Evolutionary conservation across 495 filamentous ascomycete species (phyloP), one percentile per base, ranked within the genome.

Genomic region (Letharia lupina): DNA sequence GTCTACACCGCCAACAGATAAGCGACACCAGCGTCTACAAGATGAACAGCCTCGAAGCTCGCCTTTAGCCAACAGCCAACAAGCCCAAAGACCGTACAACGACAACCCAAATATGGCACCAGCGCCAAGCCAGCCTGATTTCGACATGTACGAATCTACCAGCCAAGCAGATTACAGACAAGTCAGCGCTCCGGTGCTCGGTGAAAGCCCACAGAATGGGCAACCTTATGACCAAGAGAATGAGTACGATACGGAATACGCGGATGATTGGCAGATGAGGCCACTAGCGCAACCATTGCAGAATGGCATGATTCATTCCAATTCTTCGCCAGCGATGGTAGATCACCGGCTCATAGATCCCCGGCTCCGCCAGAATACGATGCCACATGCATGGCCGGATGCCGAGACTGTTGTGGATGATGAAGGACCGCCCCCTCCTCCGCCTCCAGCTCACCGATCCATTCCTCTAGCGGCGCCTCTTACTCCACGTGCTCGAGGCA

Each of bases 401-500:
- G 20, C 41, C 13, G 64, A 50, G 6, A 41, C 15, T 40, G 31
- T 58, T 16, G 7, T 52, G 58, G 82, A 84, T n/a, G 81, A 86
- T 40, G 80, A 84, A 54, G 74, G 67, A 3, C 70, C 76, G 42
- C 80, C 83, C 58, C 81, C 82, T 20, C 79, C 79, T 65, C 78
- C 77, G 33, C 54, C 54, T 31, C 80, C 81, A 62, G 77, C 75
- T 57, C 82, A 77, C 77, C 77, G 78, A 71, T 74, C 65, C 10
- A 42, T 67, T 15, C 67, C 77, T 6, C 80, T 75, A 47, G 80
- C 83, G 28, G 79, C 80, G 10, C 81, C 83, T 1, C 71, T 84
- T 37, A 81, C 76, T 65, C 62, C 80, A 40, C 64, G 67, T 20
- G 65, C 57, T 61, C 56, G 47, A 35, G 62, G 67, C 33, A 50